Evolutionary conservation across 2,329 filamentous ascomycete genomes (phyloP).

Genomic region (Coniochaeta ligniaria): DNA sequence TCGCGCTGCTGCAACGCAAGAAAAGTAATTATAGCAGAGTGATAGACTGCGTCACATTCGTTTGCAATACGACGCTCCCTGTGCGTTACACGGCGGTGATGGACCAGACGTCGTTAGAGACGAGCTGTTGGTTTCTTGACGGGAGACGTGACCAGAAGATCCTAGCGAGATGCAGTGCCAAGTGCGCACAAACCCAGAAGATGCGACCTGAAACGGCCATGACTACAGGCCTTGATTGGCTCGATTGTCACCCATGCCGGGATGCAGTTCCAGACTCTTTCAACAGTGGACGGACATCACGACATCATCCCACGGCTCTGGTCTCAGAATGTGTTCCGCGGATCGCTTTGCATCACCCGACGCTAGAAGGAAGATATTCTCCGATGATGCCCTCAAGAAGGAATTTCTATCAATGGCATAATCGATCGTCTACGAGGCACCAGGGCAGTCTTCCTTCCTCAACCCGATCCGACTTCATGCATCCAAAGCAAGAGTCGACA

Average conservation of each 20-base stretch:
- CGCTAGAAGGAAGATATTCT: background rate
- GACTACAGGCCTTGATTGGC: background rate
- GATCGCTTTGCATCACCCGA: background rate
- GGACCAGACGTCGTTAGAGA: background rate
- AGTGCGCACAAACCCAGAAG: background rate
- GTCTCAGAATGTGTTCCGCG: background rate
- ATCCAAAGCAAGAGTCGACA: slow-evolving; percentile 29
- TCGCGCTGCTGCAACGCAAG: background rate
- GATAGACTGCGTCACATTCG: background rate
- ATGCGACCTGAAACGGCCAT: slow-evolving; percentile 2
- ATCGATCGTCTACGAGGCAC: background rate
- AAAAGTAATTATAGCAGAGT: background rate
- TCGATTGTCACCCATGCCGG: background rate
- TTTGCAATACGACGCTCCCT: background rate
- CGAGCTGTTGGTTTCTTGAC: background rate
- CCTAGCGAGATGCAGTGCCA: background rate
- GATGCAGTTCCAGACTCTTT: background rate
- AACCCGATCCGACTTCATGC: slow-evolving; percentile 11
- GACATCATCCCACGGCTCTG: background rate
- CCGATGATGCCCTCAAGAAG: background rate
- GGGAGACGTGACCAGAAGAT: background rate
- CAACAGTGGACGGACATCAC: background rate
- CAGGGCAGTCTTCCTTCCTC: background rate
- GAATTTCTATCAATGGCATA: background rate
- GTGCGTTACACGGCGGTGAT: background rate